A percentile compares a stretch with the other conserved stretches of the same genome.
These are phyloP conservation scores for Athelia psychrophila DNA, from an alignment of 1,284 basidiomycete species.

Conservation along the genomic window DNA sequence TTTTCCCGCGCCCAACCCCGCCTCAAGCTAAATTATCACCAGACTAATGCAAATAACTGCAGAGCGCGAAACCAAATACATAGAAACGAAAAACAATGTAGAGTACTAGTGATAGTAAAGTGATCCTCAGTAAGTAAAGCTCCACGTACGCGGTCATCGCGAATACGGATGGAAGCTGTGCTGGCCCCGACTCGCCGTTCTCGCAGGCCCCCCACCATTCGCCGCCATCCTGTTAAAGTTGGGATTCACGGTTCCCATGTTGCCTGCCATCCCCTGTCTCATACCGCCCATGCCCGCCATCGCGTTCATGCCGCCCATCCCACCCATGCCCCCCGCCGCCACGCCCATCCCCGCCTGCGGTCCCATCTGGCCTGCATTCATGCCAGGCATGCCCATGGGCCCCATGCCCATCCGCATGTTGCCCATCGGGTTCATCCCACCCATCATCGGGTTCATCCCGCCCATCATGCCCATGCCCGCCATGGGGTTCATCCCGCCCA, in stretches of 20 bases:
- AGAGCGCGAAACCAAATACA: too few species aligned
- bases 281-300: conserved; percentile 33
- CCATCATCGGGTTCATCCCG: conserved; percentile 36
- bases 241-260: conserved; percentile 13
- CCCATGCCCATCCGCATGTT: conserved; percentile 18
- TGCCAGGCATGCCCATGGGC: neutral
- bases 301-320: conserved; percentile 31
- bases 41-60: too few species aligned
- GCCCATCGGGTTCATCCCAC: conserved; percentile 36
- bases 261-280: conserved; percentile 19
- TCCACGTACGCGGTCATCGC: neutral
- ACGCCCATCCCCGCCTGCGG: conserved; percentile 22
- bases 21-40: too few species aligned
- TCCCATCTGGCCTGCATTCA: conserved; percentile 21
- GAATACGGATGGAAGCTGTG: conserved; percentile 13
- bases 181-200: conserved; percentile 8
- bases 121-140: too few species aligned
- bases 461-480: conserved; percentile 27
- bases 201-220: conserved; percentile 6
- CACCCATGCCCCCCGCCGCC: conserved; percentile 34
- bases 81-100: too few species aligned
- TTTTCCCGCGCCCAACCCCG: too few species aligned
- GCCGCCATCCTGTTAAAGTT: conserved; percentile 3
- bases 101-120: too few species aligned
- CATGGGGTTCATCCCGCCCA: conserved; percentile 40